Conservation (phyloP, 768 basidiomycete species). For the Saitozyma podzolica region DNA sequence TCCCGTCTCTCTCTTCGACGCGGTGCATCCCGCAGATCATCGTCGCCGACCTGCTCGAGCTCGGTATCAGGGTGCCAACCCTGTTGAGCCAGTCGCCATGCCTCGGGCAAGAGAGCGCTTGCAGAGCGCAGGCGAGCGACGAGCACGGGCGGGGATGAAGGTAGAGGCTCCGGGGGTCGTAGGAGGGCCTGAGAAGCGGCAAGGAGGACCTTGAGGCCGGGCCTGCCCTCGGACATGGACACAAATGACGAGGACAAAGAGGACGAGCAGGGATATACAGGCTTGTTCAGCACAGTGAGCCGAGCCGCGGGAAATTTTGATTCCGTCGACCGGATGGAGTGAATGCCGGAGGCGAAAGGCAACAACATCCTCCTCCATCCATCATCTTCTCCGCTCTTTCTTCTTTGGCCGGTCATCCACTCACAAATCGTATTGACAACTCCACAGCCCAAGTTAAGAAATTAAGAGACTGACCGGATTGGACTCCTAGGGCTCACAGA, state of each 20-base stretch:
- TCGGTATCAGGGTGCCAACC: constrained; percentile 13
- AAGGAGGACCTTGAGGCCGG: constrained; percentile 14
- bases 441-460: no score
- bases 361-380: no score
- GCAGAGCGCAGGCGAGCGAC: constrained; percentile 16
- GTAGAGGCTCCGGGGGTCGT: constrained; percentile 24
- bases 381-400: no score
- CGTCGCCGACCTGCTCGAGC: constrained; percentile 10
- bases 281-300: no score
- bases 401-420: no score
- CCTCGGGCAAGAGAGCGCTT: constrained; percentile 15
- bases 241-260: no score
- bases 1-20: not conserved
- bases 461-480: no score
- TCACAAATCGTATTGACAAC: no score
- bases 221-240: no score
- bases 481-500: no score
- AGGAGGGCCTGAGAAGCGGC: constrained; percentile 17
- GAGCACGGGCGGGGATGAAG: constrained; percentile 16
- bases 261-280: no score
- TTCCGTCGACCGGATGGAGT: constrained; percentile 7
- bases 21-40: not conserved
- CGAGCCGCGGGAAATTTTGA: constrained; percentile 6
- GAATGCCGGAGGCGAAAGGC: no score
- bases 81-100: constrained; percentile 13